Evolutionary conservation across 495 filamentous ascomycete genomes (phyloP), one percentile per base, ranked within the genome.

Genomic region (Trichoderma erinaceum): DNA sequence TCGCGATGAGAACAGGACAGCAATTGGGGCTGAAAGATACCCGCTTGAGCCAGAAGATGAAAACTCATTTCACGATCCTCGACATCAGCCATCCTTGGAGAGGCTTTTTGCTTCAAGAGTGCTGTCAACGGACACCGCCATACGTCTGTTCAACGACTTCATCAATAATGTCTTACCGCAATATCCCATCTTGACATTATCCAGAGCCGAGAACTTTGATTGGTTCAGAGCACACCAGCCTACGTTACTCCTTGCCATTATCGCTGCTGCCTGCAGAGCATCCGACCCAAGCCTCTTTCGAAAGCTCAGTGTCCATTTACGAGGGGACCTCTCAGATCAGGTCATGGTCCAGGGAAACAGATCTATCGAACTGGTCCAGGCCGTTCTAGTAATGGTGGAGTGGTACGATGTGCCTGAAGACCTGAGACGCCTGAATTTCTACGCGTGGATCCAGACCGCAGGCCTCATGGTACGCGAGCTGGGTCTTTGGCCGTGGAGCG

Each of bases 401-500:
- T 23, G n/a, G 56, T 61, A 61, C 56, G 25, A 61, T 32, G 3
- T 25, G 25, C 25, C 23, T 23, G 27, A 32, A 3, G 56, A 32
- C 16, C 16, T 61, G 27, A 27, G 7, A 32, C 56, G n/a, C 23
- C n/a, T 27, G 25, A 32, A 61, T 16, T 16, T 27, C 4, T 16
- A 61, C 25, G 15, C 56, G 35, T 32, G 25, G 56, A 32, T 32
- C 12, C 56, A 61, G 27, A 13, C 13, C 10, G 56, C 56, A 15
- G 56, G 56, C n/a, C 18, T 52, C 16, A 52, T 52, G 48, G 48
- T 52, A 11, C 48, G 18, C n/a, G 48, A 52, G 48, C 48, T 52
- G 18, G 48, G 48, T 2, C 48, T 25, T 7, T 52, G 48, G 48
- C 48, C 48, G 4, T 23, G n/a, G 48, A 52, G 48, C 18, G 48